Evolutionary conservation across 139 green algal species (phyloP).

Genomic region (Tetradesmus lagerheimii): DNA sequence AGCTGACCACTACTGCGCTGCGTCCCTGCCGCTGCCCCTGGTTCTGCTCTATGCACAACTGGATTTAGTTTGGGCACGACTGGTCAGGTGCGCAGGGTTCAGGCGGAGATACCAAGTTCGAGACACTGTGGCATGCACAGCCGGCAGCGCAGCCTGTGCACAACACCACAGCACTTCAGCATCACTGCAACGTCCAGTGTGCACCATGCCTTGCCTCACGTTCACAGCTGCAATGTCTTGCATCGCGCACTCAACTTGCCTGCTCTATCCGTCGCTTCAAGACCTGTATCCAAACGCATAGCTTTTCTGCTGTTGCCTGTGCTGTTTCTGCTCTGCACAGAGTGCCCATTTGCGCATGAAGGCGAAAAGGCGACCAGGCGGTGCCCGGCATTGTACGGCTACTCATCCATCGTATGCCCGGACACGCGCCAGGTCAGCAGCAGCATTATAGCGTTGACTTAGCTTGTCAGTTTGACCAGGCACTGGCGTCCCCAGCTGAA

Average conservation of each 20-base stretch:
- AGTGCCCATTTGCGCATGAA: slow-evolving; percentile 42
- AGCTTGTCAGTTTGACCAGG: no score
- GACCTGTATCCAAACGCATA: no score
- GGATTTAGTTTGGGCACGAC: slow-evolving; percentile 39
- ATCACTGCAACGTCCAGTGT: background rate
- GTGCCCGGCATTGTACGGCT: slow-evolving; percentile 35
- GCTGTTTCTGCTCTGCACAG: background rate
- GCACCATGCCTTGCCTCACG: background rate
- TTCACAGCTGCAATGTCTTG: no score
- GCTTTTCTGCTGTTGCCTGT: background rate
- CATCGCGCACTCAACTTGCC: no score
- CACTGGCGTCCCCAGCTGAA: no score
- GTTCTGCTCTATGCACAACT: no score
- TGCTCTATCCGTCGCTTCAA: no score
- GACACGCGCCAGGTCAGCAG: slow-evolving; percentile 31
- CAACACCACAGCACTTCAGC: background rate
- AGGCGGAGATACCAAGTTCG: no score
- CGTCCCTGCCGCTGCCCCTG: background rate
- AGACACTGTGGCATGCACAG: background rate
- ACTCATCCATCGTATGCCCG: slow-evolving; percentile 42
- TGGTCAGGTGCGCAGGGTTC: slow-evolving; percentile 8
- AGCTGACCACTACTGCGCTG: background rate
- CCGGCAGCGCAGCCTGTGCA: background rate
- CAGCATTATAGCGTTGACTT: background rate
- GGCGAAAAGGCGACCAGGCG: slow-evolving; percentile 43